Evolutionary conservation across 306 rosid genomes (phyloP), one percentile per base, ranked within the genome.

Genomic region (Citrullus amarus): DNA sequence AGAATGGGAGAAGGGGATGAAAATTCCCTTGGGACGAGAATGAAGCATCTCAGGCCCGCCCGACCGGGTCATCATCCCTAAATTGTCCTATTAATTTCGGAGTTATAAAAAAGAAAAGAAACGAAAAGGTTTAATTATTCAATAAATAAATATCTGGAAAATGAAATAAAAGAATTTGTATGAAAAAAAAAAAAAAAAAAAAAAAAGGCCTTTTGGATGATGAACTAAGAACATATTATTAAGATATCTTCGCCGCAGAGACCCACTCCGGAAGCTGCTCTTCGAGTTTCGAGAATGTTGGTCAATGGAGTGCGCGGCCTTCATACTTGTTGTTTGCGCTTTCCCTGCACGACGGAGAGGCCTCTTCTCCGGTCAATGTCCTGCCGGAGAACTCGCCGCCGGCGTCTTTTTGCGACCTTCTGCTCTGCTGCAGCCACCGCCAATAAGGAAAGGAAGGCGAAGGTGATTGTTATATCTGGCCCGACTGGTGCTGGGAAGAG

Each of bases 401-500:
- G 86, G 56, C 90, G 88, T 14, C 86, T 73, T 69, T 73, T 82
- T 6, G 50, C 85, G 75, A 82, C 86, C 50, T 68, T 65, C 1
- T 80, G 88, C 79, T 77, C 77, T 34, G 89, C 78, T 25, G 74
- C 91, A 13, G 85, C 80, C 16, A 25, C 79, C 10, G 75, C 82
- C 73, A 89, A 58, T 63, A 83, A 71, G 74, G 79, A 79, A 44
- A 50, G 68, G 22, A 91, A 89, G 81, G 89, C 88, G 82, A 92
- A 89, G 86, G 89, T 95, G 68, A 81, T 95, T 32, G 93, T 91
- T 30, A 83, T 89, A 82, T 95, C 98, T 58, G 97, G 98, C 53
- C 98, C 97, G 25, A 95, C 97, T 46, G 98, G 97, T 36, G 87
- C 97, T 36, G 97, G 97, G 59, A 92, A 91, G 83, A 92, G 90